Evolutionary conservation across 208 protist species (phyloP), one percentile per base, ranked within the genome.

Genomic region (Trypanosoma brucei): DNA sequence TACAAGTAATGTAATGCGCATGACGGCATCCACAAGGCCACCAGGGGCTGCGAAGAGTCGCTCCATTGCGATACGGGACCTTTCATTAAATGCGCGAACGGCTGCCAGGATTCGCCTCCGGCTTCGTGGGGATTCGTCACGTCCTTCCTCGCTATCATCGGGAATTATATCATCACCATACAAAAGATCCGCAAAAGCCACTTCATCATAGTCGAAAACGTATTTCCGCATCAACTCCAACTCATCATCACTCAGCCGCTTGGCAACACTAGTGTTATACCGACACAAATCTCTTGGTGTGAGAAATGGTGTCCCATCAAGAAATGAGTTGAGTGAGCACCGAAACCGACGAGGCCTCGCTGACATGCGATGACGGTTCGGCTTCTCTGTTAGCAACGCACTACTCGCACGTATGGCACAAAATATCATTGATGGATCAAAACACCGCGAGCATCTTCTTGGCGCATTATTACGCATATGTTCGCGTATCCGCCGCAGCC

Each of bases 161-260:
- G 60, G 70, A 56, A 80, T 70, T 11, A 94, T 72, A 55, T 84
- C 82, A 55, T 94, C 87, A 44, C 70, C 87, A 70, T 94, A 93
- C 38, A 94, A 76, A 58, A 94, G 75, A 65, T 94, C 84, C 31
- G 87, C 87, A 72, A 94, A 94, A 7, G 66, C 68, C 22, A 69
- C 73, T 60, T 94, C 87, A 56, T 94, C 77, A 44, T 88, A 62
- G 69, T 81, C 22, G 55, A 94, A 94, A 36, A 94, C 68, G 22
- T 66, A 55, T 4, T 60, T 62, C 7, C 87, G 84, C 42, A 94
- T 61, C 6, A 79, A 51, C 42, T 84, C 81, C 1, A 94, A 71
- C 34, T 94, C 70, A 13, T 84, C 80, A 59, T 94, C 87, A 37
- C 61, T 81, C 53, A 94, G 75, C 22, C 56, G 42, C 70, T 94